phyloP scores from a whole-genome alignment of 768 basidiomycete genomes.

The Russula olivacea region DNA sequence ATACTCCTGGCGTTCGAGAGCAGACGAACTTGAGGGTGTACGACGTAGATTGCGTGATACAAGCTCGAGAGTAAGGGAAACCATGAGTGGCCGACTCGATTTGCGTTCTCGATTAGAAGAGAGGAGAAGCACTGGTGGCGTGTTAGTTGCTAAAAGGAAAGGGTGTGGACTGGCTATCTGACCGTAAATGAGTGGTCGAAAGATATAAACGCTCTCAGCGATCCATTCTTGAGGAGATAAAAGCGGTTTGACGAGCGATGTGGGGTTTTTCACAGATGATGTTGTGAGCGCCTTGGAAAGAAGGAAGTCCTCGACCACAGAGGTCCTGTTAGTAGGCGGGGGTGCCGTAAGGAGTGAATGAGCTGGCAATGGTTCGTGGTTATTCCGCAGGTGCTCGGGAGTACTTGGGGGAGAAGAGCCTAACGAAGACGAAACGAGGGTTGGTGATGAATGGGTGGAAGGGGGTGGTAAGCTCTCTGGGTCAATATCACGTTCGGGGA shows the following conservation, averaged over 20 bases:
- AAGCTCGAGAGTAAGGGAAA: constrained; percentile 63
- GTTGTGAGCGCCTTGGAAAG: constrained; percentile 76
- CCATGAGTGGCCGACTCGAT: constrained; percentile 58
- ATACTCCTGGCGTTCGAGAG: constrained; percentile 71
- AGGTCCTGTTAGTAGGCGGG: constrained; percentile 45
- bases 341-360: constrained; percentile 55
- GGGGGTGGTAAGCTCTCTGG: constrained; percentile 51
- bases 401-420: constrained; percentile 52
- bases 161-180: constrained; percentile 24
- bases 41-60: constrained; percentile 71
- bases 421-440: constrained; percentile 53
- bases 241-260: constrained; percentile 57
- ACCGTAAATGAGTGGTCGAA: constrained; percentile 78
- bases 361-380: constrained; percentile 57
- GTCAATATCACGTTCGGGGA: constrained; percentile 87
- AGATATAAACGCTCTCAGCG: constrained; percentile 61
- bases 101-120: constrained; percentile 35
- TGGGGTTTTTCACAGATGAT: constrained; percentile 63
- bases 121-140: constrained; percentile 35
- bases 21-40: constrained; percentile 51
- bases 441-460: constrained; percentile 50
- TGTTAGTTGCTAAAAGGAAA: constrained; percentile 4
- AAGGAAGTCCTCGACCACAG: constrained; percentile 71
- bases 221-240: constrained; percentile 66
- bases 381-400: constrained; percentile 79